A percentile compares a stretch with the other conserved stretches of the same genome.
phyloP scores from a whole-genome alignment of 306 rosid genomes.

The Lagenaria siceraria region DNA sequence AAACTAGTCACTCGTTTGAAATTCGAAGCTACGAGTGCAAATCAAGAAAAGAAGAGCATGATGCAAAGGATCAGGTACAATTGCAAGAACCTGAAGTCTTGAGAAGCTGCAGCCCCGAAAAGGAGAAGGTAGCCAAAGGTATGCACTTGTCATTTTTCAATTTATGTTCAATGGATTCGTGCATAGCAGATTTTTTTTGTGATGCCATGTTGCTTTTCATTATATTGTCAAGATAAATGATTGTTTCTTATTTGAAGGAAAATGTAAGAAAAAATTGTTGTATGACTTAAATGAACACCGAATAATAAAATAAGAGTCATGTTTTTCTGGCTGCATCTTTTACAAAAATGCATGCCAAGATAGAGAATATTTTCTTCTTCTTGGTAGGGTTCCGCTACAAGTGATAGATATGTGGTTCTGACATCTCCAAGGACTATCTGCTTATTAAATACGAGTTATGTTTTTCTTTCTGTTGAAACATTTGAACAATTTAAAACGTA shows the following conservation, averaged over 20 bases:
- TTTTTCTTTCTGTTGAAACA: not conserved
- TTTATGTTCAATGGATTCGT: not conserved
- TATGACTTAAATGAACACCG: not conserved
- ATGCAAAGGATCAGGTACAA: conserved; percentile 17
- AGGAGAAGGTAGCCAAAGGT: conserved; percentile 38
- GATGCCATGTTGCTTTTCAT: not conserved
- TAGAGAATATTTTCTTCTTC: not conserved
- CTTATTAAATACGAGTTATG: not conserved
- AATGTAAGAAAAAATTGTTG: not conserved
- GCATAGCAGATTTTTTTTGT: not conserved
- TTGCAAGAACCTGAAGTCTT: conserved; percentile 23
- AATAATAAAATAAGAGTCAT: not conserved
- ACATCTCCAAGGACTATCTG: not conserved
- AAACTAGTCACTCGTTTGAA: conserved; percentile 25
- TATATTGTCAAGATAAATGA: not conserved
- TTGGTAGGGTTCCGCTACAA: not conserved
- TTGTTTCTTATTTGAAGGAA: not conserved
- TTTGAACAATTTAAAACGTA: not conserved
- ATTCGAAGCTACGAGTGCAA: conserved; percentile 16
- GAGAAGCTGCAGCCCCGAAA: conserved; percentile 12
- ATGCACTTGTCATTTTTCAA: not conserved
- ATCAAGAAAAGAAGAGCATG: conserved; percentile 17
- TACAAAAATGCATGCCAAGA: not conserved
- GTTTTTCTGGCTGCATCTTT: not conserved
- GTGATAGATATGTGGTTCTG: not conserved